Percentiles rank a stretch among this genome's conserved stretches.
phyloP scores from a whole-genome alignment of 257 asterid genomes.

The Solanum bukasovii region DNA sequence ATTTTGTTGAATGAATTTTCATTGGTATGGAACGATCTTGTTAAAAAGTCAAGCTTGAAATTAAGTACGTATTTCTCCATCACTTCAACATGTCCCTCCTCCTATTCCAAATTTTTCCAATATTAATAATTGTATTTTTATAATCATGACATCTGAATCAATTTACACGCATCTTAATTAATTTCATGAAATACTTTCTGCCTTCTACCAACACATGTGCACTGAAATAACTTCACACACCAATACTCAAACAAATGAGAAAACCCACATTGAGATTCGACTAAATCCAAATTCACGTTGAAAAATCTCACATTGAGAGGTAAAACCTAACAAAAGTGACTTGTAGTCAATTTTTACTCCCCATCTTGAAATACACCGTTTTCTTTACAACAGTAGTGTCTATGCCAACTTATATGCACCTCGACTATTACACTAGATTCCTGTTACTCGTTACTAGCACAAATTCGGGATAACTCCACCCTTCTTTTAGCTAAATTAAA shows the following conservation, averaged over 20 bases:
- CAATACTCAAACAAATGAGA: not conserved
- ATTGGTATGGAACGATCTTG: not conserved
- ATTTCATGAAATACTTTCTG: rapidly evolving
- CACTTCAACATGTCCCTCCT: not conserved
- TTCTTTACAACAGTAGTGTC: no score
- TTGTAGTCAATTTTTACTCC: not conserved
- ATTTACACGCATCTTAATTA: not conserved
- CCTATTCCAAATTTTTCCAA: not conserved
- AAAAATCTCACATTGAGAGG: no score
- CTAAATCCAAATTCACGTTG: no score
- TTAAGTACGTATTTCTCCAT: not conserved
- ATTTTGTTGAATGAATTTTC: not conserved
- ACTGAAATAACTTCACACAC: not conserved
- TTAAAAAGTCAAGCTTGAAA: not conserved
- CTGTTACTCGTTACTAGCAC: not conserved
- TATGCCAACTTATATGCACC: rapidly evolving
- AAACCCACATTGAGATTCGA: not conserved
- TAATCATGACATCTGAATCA: not conserved
- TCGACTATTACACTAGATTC: not conserved
- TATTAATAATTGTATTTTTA: not conserved
- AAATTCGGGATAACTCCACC: not conserved
- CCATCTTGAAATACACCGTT: not conserved
- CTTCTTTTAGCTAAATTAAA: not conserved
- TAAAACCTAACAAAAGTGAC: not conserved
- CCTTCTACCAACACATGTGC: not conserved